Evolutionary conservation across 176 grass and related monocot genomes (phyloP).

Genomic region (Raddia guianensis): DNA sequence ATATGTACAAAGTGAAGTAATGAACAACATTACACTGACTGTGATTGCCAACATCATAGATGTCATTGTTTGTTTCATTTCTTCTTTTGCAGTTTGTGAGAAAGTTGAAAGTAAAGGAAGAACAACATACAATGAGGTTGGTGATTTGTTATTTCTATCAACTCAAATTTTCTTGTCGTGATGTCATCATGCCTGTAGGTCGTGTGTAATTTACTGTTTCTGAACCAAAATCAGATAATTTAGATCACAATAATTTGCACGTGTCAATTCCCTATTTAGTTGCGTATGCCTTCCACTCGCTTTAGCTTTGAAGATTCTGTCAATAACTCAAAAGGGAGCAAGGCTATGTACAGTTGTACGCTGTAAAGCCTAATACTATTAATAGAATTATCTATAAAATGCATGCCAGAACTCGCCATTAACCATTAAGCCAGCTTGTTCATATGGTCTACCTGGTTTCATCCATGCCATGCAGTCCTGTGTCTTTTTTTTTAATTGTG

Average conservation of each 20-base stretch:
- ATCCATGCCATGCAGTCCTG: neutral
- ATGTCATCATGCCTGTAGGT: neutral
- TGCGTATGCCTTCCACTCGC: neutral
- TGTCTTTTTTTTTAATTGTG: neutral
- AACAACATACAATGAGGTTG: constrained; percentile 97
- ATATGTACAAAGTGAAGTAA: neutral
- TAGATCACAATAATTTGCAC: neutral
- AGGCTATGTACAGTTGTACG: neutral
- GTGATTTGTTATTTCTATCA: constrained; percentile 26
- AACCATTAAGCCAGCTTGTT: constrained; percentile 11
- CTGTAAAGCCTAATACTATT: neutral
- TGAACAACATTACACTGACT: neutral
- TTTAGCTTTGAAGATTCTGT: constrained; percentile 6
- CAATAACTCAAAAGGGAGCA: constrained; percentile 7
- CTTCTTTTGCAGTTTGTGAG: constrained; percentile 76
- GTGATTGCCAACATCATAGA: neutral
- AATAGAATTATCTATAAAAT: neutral
- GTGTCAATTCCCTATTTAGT: neutral
- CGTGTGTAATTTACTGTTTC: neutral
- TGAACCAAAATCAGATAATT: neutral
- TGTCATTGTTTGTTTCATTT: constrained; percentile 24
- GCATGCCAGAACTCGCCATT: neutral
- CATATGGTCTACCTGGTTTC: constrained; percentile 9
- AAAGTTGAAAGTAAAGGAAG: constrained; percentile 99
- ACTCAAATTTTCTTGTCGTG: neutral